These are phyloP conservation scores for Perilla frutescens DNA, from an alignment of 257 asterid genomes.

Conservation along the genomic window DNA sequence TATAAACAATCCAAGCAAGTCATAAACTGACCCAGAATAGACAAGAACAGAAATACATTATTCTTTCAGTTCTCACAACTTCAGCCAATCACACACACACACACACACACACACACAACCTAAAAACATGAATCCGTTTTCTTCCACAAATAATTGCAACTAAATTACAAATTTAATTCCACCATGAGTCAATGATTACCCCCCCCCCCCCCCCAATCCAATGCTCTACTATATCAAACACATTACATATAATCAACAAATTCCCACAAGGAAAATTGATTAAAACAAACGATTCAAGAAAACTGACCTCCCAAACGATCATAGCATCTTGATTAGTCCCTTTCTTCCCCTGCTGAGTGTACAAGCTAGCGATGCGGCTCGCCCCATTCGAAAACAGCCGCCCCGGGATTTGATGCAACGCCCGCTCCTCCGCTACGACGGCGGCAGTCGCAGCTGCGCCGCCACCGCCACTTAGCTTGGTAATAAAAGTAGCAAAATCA, in stretches of 20 bases:
- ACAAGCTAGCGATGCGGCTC: slow-evolving; percentile 62
- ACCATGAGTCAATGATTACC: slow-evolving; percentile 6
- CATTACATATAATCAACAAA: neutral
- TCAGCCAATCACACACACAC: slow-evolving; percentile 27
- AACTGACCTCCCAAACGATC: slow-evolving; percentile 96
- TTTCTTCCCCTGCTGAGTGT: slow-evolving; percentile 96
- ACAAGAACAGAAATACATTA: slow-evolving; percentile 41
- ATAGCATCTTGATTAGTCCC: slow-evolving; percentile 98
- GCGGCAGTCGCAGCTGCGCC: slow-evolving; percentile 44
- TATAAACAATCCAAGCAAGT: slow-evolving; percentile 69
- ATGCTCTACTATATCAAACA: neutral
- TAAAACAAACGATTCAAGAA: neutral
- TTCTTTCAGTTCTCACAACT: slow-evolving; percentile 37
- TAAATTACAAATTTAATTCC: neutral
- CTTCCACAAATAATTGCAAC: slow-evolving; percentile 15
- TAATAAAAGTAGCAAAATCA: slow-evolving; percentile 68
- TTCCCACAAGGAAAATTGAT: neutral
- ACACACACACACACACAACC: neutral
- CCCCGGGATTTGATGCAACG: slow-evolving; percentile 78
- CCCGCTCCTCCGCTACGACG: slow-evolving; percentile 71
- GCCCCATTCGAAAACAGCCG: slow-evolving; percentile 82
- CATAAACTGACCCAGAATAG: slow-evolving; percentile 66
- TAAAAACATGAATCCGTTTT: slow-evolving; percentile 24
- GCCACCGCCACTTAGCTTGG: slow-evolving; percentile 75
- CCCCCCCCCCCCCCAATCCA: neutral